Base-by-base conservation (phyloP, 108 stramenopile species). In the Conticribra guillardii region DNA sequence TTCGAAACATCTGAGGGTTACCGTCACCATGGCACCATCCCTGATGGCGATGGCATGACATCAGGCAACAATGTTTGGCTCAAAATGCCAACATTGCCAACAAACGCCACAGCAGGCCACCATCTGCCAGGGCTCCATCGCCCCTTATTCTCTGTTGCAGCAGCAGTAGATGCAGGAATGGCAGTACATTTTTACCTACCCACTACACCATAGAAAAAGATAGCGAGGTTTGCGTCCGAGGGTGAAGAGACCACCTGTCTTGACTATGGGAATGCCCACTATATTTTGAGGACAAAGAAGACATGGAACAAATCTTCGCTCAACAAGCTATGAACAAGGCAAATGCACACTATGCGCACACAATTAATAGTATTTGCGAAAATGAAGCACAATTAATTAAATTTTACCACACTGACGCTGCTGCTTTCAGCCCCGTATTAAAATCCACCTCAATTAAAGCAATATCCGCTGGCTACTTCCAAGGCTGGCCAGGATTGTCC, bases 401-500 rank as follows among this genome's bases (percentile, higher is more conserved):
- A n/a, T n/a, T n/a, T n/a, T n/a, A n/a, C n/a, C n/a, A n/a, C n/a
- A n/a, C n/a, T n/a, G n/a, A n/a, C n/a, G n/a, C n/a, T 24, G 32
- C 56, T 1, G 16, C 32, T 11, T 11, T 1, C 3, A 11, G 32
- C 32, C 56, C 56, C 2, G 56, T 53, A n/a, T n/a, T n/a, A 2
- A 53, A 15, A 3, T 53, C 52, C 2, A 53, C 52, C 22, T 24
- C 11, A 22, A 21, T 11, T 16, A 30, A 57, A 31, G 56, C 56
- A 1, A 57, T 57, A 2, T 27, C 29, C 29, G 26, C 15, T 2
- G 56, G 56, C 28, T 57, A 57, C 5, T 57, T 57, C 30, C 28
- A 9, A 57, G 56, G 56, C 16, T 57, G 56, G 3, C 73, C 73
- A 45, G 80, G 73, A 1, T 41, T 81, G n/a, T 59, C 73, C 15